phyloP scores from a whole-genome alignment of 1,139 yeast genomes.

The Scheffersomyces illinoinensis region DNA sequence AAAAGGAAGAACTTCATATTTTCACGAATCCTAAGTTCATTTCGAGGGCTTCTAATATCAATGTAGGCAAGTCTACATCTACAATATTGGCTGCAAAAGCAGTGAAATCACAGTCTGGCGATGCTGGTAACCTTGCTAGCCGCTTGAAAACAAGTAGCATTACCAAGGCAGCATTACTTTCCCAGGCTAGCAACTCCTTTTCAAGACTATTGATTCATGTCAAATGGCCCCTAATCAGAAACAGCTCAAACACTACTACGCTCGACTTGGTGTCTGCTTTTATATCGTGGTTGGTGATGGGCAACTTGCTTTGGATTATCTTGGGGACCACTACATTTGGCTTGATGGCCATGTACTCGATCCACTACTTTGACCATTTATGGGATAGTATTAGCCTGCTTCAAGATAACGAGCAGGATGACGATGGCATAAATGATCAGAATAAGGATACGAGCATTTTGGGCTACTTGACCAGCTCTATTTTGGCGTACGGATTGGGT shows the following conservation, averaged over 20 bases:
- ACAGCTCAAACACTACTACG: slow-evolving; percentile 48
- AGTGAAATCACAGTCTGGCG: neutral
- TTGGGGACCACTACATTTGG: slow-evolving; percentile 68
- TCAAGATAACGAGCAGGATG: slow-evolving; percentile 13
- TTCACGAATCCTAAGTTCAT: neutral
- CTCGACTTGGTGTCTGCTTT: slow-evolving; percentile 59
- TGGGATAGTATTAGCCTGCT: slow-evolving; percentile 18
- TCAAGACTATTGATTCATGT: slow-evolving; percentile 50
- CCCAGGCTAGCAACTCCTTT: slow-evolving; percentile 44
- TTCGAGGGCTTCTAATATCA: neutral
- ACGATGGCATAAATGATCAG: slow-evolving; percentile 9
- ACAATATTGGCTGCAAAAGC: neutral
- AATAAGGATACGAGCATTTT: slow-evolving; percentile 27
- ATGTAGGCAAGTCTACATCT: neutral
- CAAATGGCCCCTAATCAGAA: slow-evolving; percentile 58
- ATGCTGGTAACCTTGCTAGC: too few species aligned
- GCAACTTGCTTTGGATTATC: slow-evolving; percentile 58
- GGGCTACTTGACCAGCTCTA: slow-evolving; percentile 36
- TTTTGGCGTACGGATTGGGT: slow-evolving; percentile 44
- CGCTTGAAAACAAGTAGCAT: slow-evolving; percentile 4
- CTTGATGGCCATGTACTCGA: slow-evolving; percentile 49
- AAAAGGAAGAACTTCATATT: neutral
- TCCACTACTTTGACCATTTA: slow-evolving; percentile 42
- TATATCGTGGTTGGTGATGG: slow-evolving; percentile 57
- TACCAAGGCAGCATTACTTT: slow-evolving; percentile 41